Conservation (phyloP, 2,329 filamentous ascomycete genomes). For the Pseudocercospora crystallina region DNA sequence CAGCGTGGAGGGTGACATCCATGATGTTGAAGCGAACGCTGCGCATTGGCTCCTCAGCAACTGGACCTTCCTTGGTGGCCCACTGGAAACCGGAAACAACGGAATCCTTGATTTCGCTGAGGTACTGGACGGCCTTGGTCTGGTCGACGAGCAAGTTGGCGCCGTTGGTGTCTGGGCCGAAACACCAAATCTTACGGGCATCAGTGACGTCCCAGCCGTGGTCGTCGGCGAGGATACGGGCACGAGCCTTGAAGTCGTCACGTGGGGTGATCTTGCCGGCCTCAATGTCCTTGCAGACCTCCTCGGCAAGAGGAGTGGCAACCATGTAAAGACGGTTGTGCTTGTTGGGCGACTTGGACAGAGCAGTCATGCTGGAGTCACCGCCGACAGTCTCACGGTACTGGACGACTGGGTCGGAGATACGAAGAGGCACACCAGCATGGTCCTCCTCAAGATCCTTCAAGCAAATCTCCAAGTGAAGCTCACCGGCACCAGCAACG, state of each 20-base stretch:
- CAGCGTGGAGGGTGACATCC: constrained; percentile 98
- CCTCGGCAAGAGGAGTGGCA: constrained; percentile 88
- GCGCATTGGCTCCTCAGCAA: constrained; percentile 98
- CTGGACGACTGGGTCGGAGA: constrained; percentile 96
- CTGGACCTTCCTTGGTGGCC: constrained; percentile 94
- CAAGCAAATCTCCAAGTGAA: constrained; percentile 99
- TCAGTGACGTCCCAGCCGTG: constrained; percentile 99
- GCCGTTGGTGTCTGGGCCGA: constrained; percentile 95
- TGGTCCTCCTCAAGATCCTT: constrained; percentile 99
- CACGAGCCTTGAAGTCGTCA: constrained; percentile 99
- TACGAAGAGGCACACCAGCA: constrained; percentile 94
- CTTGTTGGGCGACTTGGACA: constrained; percentile 99
- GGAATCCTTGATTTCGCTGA: constrained; percentile 99
- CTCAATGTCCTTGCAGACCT: constrained; percentile 89
- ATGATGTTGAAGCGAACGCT: constrained; percentile 97
- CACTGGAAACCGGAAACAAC: constrained; percentile 99
- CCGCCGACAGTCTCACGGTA: constrained; percentile 93
- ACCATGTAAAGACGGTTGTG: constrained; percentile 99
- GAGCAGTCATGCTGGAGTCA: constrained; percentile 88
- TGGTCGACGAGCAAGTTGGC: constrained; percentile 99
- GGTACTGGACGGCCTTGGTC: constrained; percentile 99
- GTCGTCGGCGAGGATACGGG: constrained; percentile 92
- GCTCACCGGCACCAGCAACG: constrained; percentile 97
- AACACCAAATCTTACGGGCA: constrained; percentile 99
- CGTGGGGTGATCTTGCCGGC: constrained; percentile 85